A percentile compares a stretch with the other conserved stretches of the same genome.
Evolutionary conservation across 352 stramenopile genomes (phyloP).

Genomic region (Phytopythium ostracodes): DNA sequence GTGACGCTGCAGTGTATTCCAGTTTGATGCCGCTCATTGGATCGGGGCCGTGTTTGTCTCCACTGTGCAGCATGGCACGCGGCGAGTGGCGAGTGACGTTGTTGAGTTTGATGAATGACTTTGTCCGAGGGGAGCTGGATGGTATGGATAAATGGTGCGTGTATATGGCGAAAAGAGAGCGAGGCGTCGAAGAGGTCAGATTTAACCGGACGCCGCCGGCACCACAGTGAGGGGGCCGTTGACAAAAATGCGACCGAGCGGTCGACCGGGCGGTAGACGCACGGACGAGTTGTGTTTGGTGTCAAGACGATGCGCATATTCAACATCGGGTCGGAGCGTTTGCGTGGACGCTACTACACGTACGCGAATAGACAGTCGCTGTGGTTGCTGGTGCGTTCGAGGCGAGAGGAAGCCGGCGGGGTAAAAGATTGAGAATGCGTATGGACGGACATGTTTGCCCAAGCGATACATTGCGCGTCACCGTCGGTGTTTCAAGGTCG

Average conservation of each 20-base stretch:
- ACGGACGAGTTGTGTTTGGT: neutral
- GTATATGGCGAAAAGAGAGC: too few relatives aligned
- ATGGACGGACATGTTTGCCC: neutral
- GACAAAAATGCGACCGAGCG: neutral
- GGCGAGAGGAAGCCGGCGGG: neutral
- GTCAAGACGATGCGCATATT: neutral
- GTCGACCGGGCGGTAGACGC: neutral
- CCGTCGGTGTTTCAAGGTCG: too few relatives aligned
- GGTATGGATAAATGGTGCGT: too few relatives aligned
- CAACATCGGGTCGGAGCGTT: neutral
- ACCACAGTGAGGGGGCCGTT: neutral
- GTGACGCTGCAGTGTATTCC: too few relatives aligned
- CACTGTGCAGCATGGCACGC: neutral
- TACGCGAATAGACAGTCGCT: neutral
- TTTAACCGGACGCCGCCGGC: neutral
- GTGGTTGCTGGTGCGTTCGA: neutral
- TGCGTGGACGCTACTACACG: neutral
- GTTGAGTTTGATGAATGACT: neutral
- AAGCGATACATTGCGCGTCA: neutral
- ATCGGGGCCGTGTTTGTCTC: neutral
- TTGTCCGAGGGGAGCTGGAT: too few relatives aligned
- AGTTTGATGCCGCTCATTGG: neutral
- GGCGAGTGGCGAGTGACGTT: neutral
- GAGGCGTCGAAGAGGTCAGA: neutral
- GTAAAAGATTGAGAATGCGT: neutral